Base-by-base conservation (phyloP, 495 filamentous ascomycete species). In the Cercophora sp. region DNA sequence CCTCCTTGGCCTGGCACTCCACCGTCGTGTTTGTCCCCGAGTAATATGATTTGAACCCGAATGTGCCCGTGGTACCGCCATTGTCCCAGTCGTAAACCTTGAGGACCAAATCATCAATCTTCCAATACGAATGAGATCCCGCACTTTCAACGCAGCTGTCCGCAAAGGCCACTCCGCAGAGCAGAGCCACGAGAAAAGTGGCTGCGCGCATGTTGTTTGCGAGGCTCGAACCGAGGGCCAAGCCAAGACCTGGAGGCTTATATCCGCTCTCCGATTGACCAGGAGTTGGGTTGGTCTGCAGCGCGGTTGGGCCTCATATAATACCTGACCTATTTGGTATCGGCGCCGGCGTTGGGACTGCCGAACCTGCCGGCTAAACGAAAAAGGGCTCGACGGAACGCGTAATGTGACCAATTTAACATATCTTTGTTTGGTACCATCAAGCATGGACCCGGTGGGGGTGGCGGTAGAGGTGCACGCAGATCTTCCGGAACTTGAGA, bases 1-100 rank as follows among this genome's bases (percentile, higher is more conserved):
- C 55, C 29, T 61, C 37, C 51, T 61, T 26, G 36, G 49, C 45
- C 36, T 55, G 16, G 34, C 59, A 61, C 31, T 57, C 54, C 55
- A 55, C 55, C 13, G 59, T 61, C 35, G 6, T 55, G 52, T 61
- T 58, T 20, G 59, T 61, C 23, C 49, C 59, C n/a, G 59, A 61
- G 43, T 49, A 57, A 26, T 58, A 57, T 18, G 59, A 55, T 41
- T 37, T 55, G 52, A 61, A 61, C 36, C 59, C 59, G 54, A 61
- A 61, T 11, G 55, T 57, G 41, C 59, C 59, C 46, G 36, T 56
- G 41, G 55, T 41, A 9, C 59, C 59, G 34, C 59, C 59, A 31
- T 53, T 58, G 59, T 61, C 59, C 55, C 54, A 58, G 48, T 61
- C 34, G 55, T 52, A 52, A 49, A 61, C 55, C 44, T 57, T 61